phyloP scores from a whole-genome alignment of 768 basidiomycete genomes.

The Russula foetens region DNA sequence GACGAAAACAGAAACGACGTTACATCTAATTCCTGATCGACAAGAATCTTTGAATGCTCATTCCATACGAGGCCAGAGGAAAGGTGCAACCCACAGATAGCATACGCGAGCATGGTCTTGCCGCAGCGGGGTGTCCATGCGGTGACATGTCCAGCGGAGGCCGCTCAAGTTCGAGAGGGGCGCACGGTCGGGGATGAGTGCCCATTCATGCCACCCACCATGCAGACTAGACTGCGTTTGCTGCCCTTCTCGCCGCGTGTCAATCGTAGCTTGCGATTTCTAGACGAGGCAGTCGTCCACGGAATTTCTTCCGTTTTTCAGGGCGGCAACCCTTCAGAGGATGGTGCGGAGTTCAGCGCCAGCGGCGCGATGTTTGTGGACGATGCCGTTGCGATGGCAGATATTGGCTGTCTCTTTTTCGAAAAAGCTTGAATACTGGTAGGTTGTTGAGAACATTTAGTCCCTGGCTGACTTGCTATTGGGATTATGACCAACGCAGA shows the following conservation, averaged over 20 bases:
- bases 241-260: conserved; percentile 45
- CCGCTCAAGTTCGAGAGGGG: conserved; percentile 71
- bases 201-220: conserved; percentile 44
- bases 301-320: no score
- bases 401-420: conserved; percentile 62
- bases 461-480: conserved; percentile 45
- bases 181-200: conserved; percentile 66
- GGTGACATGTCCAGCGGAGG: conserved; percentile 88
- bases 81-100: conserved; percentile 80
- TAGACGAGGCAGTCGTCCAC: no score
- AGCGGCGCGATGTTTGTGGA: conserved; percentile 23
- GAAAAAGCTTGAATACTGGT: conserved; percentile 76
- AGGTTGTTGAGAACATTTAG: conserved; percentile 69
- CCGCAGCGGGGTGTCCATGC: conserved; percentile 95
- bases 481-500: no score
- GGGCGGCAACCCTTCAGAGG: no score
- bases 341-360: conserved; percentile 11
- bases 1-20: conserved; percentile 95
- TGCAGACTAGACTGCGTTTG: conserved; percentile 41
- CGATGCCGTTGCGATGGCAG: conserved; percentile 27
- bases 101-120: conserved; percentile 90
- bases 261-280: conserved; percentile 62
- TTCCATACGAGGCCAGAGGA: background rate
- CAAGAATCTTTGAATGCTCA: background rate
- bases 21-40: conserved; percentile 71